These are phyloP conservation scores for Penicillium coprophilum DNA, from an alignment of 495 filamentous ascomycete species.

Conservation along the genomic window DNA sequence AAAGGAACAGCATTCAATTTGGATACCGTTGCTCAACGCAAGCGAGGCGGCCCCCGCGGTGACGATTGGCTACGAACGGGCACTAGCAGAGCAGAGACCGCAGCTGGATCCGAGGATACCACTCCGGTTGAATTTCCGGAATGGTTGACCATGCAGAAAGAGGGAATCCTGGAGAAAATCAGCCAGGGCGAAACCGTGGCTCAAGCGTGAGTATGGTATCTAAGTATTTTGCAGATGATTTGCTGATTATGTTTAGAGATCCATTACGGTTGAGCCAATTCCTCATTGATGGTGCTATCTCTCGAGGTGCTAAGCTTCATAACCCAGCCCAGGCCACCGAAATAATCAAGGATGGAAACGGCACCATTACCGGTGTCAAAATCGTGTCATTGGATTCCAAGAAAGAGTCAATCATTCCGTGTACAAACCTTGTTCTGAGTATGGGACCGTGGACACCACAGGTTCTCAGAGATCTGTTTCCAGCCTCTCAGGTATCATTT, in stretches of 20 bases:
- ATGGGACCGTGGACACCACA: constrained; percentile 68
- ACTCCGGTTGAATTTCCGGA: constrained; percentile 28
- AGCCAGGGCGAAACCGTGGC: constrained; percentile 61
- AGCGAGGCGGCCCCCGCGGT: constrained; percentile 35
- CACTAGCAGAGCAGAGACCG: constrained; percentile 61
- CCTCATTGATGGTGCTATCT: constrained; percentile 55
- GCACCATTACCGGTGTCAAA: constrained; percentile 51
- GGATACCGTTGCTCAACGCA: constrained; percentile 31
- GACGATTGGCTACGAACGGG: constrained; percentile 66
- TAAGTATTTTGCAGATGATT: not conserved
- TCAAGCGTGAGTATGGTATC: constrained; percentile 53
- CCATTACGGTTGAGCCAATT: constrained; percentile 63
- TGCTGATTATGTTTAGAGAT: constrained; percentile 41
- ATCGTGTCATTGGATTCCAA: constrained; percentile 34
- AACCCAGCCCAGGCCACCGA: constrained; percentile 59
- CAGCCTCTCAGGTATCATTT: constrained; percentile 46
- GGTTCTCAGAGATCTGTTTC: constrained; percentile 65
- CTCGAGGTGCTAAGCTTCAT: constrained; percentile 64
- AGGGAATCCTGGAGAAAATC: constrained; percentile 59
- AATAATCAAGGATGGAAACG: constrained; percentile 48
- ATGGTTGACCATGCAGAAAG: constrained; percentile 60
- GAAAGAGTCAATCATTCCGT: constrained; percentile 30
- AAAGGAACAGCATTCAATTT: constrained; percentile 60
- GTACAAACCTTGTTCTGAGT: constrained; percentile 62
- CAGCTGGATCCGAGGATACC: constrained; percentile 24